phyloP scores from a whole-genome alignment of 306 rosid genomes.

The Trifolium repens region DNA sequence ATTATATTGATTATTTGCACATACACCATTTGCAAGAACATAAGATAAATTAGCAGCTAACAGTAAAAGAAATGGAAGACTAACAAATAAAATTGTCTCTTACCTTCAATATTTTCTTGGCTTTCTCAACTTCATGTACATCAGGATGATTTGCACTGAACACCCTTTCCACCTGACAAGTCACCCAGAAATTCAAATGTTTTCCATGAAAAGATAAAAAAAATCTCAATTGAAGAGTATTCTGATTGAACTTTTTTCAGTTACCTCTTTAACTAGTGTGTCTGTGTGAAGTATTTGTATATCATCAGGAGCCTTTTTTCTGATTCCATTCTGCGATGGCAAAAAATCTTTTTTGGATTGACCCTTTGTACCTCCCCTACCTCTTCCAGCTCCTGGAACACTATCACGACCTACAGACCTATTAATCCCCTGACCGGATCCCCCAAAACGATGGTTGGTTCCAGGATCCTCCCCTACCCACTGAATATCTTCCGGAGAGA shows the following conservation, averaged over 20 bases:
- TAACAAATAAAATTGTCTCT: slow-evolving; percentile 18
- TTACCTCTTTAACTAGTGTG: slow-evolving; percentile 81
- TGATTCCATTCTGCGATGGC: slow-evolving; percentile 81
- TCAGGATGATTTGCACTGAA: slow-evolving; percentile 84
- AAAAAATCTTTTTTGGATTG: slow-evolving; percentile 75
- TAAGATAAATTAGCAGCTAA: not conserved
- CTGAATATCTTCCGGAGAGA: slow-evolving; percentile 83
- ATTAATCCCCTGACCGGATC: slow-evolving; percentile 68
- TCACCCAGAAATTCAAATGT: slow-evolving; percentile 27
- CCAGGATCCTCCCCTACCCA: slow-evolving; percentile 96
- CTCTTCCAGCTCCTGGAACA: slow-evolving; percentile 74
- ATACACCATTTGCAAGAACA: slow-evolving; percentile 17
- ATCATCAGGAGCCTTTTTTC: slow-evolving; percentile 72
- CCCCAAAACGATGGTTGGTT: slow-evolving; percentile 63
- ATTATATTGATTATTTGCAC: not conserved
- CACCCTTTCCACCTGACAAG: slow-evolving; percentile 83
- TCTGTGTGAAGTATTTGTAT: slow-evolving; percentile 85
- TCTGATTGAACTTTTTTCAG: slow-evolving; percentile 30
- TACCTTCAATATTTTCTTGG: slow-evolving; percentile 87
- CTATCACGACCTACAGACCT: slow-evolving; percentile 63
- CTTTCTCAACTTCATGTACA: slow-evolving; percentile 78
- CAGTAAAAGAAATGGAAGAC: slow-evolving; percentile 12
- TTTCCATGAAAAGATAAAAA: slow-evolving; percentile 27
- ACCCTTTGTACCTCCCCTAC: slow-evolving; percentile 75
- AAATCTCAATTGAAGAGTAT: slow-evolving; percentile 4